Base-by-base conservation (phyloP, 1,139 yeast species). In the Ashbya aceris region DNA sequence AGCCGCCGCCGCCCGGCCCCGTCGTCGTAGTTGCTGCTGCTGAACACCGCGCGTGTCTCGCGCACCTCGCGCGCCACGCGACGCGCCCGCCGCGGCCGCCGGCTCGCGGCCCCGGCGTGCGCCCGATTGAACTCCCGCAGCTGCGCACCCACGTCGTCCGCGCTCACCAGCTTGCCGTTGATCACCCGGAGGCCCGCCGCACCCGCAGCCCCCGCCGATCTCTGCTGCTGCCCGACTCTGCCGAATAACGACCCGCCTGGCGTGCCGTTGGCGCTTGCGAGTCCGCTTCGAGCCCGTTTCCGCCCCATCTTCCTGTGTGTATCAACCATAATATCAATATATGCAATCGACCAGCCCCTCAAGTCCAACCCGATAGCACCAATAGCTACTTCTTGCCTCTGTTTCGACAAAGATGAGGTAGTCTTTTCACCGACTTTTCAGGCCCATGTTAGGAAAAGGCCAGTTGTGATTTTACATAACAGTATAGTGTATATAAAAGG, bases 111-210 rank as follows among this genome's bases (percentile, higher is more conserved):
- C 26, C 31, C 31, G 11, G 13, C 31, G 8, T 36, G 36, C 17
- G 35, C 33, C 20, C 40, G 13, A 36, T 32, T 8, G 34, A 38
- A 11, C 14, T 52, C 51, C 35, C 60, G 48, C 38, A 56, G 38
- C 10, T 56, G 47, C 5, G 49, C 54, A 3, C 61, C 57, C 7
- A 53, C 47, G 40, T 55, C 61, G 40, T 49, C 45, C 2, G 51
- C 54, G 35, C 49, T 42, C 9, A 57, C 48, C n/a, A 58, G 42
- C 40, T 46, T 53, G 14, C 62, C 62, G 37, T 52, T 48, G 7
- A 55, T 53, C n/a, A 55, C 58, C 23, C 46, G 52, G 31, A 47
- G 46, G 6, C 23, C 23, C 23, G 23, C 23, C 3, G 53, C 60
- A 31, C 41, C 44, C 28, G 39, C 44, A 4, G 20, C 26, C n/a